phyloP scores from a whole-genome alignment of 768 basidiomycete genomes.

The Naganishia randhawae region DNA sequence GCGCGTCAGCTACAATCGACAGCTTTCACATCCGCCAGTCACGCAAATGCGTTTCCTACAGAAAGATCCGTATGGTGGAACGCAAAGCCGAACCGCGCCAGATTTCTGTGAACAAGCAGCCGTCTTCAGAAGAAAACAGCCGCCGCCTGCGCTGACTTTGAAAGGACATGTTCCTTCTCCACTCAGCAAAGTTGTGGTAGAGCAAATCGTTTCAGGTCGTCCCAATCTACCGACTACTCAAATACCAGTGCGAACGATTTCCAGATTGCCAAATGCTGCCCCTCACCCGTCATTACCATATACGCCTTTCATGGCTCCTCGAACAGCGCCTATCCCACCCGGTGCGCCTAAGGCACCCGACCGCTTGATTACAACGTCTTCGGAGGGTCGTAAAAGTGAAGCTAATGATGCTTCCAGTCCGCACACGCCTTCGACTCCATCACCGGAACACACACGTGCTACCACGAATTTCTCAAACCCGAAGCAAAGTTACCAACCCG shows the following conservation, averaged over 20 bases:
- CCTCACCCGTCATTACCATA: background rate
- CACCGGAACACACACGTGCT: background rate
- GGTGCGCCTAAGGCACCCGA: constrained; percentile 6
- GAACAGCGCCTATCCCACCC: constrained; percentile 23
- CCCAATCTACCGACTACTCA: background rate
- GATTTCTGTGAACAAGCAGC: background rate
- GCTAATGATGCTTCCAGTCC: background rate
- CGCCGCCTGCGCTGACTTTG: constrained; percentile 16
- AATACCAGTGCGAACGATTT: constrained; percentile 1
- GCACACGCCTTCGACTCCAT: constrained; percentile 7
- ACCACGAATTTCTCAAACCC: background rate
- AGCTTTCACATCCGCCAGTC: constrained; percentile 5
- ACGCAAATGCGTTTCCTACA: constrained; percentile 18
- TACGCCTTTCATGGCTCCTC: constrained; percentile 21
- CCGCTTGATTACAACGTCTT: background rate
- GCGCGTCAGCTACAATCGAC: background rate
- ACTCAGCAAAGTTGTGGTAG: background rate
- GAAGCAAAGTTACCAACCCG: background rate
- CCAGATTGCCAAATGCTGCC: background rate
- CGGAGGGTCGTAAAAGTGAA: no score
- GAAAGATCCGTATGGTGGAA: constrained; percentile 15
- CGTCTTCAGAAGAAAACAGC: constrained; percentile 17
- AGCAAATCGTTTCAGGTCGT: constrained; percentile 18
- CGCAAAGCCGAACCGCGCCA: background rate
- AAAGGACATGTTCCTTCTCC: background rate